Base-by-base conservation (phyloP, 192 early-diverging fungal species). In the Geranomyces michiganensis region DNA sequence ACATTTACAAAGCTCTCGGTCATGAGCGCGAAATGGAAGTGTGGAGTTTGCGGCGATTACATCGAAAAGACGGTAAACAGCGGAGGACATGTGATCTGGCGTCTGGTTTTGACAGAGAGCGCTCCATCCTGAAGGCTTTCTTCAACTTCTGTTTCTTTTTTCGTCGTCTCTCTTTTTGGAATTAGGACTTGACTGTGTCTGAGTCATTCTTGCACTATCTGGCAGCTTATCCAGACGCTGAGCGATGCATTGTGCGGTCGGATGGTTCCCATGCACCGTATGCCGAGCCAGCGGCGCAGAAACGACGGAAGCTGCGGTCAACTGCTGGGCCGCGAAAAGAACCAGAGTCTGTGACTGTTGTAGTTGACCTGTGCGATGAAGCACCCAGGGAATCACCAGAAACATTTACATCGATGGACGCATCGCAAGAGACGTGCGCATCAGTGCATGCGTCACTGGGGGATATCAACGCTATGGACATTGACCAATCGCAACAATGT, bases 21-120 rank as follows among this genome's bases (percentile, higher is more conserved):
- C 21, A 4, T 59, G 19, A 66, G 65, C 33, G 19, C 48, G 24
- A 66, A 66, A 67, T 73, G 72, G 72, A 73, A 73, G 45, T 73
- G 72, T 47, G 48, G 44, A 14, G 65, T 73, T 8, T 73, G 72
- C 56, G 56, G 45, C 32, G 63, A 66, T 27, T 51, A 21, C 0
- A 73, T 73, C 17, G 72, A 67, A 15, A 73, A 65, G 45, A 44
- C 59, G 41, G 70, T 72, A 64, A 5, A 49, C 22, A 44, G 15
- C 0, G 0, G n/a, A n/a, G n/a, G n/a, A n/a, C n/a, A n/a, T n/a
- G n/a, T n/a, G n/a, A n/a, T n/a, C n/a, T n/a, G n/a, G n/a, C n/a
- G n/a, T n/a, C n/a, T n/a, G n/a, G n/a, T n/a, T n/a, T n/a, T n/a
- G n/a, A n/a, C n/a, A n/a, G n/a, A n/a, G n/a, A n/a, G n/a, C n/a